Base-by-base conservation (phyloP, 164 flowering plant genomes). In the Cinnamomum micranthum region DNA sequence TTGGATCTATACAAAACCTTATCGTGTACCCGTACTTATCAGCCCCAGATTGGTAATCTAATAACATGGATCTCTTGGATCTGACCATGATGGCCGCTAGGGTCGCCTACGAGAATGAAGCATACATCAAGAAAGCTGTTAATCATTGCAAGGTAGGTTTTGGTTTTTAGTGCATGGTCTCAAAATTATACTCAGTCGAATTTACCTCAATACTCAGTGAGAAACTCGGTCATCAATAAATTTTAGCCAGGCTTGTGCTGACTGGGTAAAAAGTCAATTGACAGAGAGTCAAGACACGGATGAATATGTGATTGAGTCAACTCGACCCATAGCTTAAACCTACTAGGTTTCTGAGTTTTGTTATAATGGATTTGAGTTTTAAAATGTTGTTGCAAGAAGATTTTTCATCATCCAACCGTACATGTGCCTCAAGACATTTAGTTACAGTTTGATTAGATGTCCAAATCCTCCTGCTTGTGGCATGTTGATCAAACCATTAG, bases 61-160 rank as follows among this genome's bases (percentile, higher is more conserved):
- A 62, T 10, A 68, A 55, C 25, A 58, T 65, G 22, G 63, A 28
- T 24, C 65, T 41, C 0, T 58, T 80, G 67, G 83, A 80, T 63
- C 80, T 87, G 12, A 76, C 79, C 33, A 70, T 79, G 50, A 87
- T 85, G 88, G 86, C 86, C 69, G 65, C 91, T n/a, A 87, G 85
- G 78, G 9, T 80, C 6, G 76, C 83, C 13, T 88, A 87, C 27
- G 27, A 25, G 27, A 25, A 25, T 25, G 27, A 25, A 27, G 75
- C 75, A 1, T 80, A 71, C 60, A 68, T 87, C 15, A 15, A 80
- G 62, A 59, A 72, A 23, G 75, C 69, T 0, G 81, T 69, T 12
- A 71, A 81, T 47, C 80, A 75, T 9, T 88, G 88, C 87, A 73
- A 88, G 82, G 91, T 88, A 80, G 10, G 15, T 62, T 62, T 62